Evolutionary conservation across 1,284 basidiomycete genomes (phyloP).

Genomic region (Naganishia cerealis): DNA sequence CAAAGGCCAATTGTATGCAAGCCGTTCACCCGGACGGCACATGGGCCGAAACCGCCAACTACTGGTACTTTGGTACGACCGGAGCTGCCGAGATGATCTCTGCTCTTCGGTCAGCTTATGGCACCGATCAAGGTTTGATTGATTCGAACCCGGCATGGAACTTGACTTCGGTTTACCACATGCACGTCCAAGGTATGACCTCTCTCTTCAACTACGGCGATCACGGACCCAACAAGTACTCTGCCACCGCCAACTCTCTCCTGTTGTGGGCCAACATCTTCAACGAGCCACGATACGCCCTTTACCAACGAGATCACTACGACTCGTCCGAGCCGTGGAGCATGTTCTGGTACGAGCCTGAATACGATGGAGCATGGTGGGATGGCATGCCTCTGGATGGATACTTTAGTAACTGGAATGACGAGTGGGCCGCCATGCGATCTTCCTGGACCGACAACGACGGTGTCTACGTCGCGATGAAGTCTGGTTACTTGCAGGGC

Average conservation of each 20-base stretch:
- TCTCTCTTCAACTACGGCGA: constrained; percentile 91
- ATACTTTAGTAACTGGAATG: constrained; percentile 68
- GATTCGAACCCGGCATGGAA: constrained; percentile 68
- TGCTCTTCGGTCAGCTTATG: constrained; percentile 79
- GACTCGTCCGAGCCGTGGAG: constrained; percentile 88
- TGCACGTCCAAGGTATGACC: constrained; percentile 80
- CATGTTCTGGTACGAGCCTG: constrained; percentile 97
- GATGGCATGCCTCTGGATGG: constrained; percentile 77
- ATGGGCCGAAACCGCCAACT: constrained; percentile 94
- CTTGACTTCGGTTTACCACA: constrained; percentile 83
- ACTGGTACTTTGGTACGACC: constrained; percentile 94
- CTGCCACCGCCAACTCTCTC: constrained; percentile 57
- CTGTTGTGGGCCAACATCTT: constrained; percentile 68
- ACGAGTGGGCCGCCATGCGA: constrained; percentile 88
- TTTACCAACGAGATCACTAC: constrained; percentile 88
- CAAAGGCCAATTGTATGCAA: constrained; percentile 73
- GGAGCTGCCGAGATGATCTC: constrained; percentile 89
- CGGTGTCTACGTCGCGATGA: constrained; percentile 81
- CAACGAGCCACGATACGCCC: constrained; percentile 69
- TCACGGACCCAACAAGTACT: constrained; percentile 86
- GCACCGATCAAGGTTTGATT: constrained; percentile 75
- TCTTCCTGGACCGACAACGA: constrained; percentile 86
- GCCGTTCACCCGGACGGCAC: constrained; percentile 73
- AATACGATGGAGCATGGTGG: constrained; percentile 85
- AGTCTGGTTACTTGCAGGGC: constrained; percentile 72